Evolutionary conservation across 2,329 filamentous ascomycete species (phyloP), one percentile per base, ranked within the genome.

Genomic region (Trichophyton equinum): DNA sequence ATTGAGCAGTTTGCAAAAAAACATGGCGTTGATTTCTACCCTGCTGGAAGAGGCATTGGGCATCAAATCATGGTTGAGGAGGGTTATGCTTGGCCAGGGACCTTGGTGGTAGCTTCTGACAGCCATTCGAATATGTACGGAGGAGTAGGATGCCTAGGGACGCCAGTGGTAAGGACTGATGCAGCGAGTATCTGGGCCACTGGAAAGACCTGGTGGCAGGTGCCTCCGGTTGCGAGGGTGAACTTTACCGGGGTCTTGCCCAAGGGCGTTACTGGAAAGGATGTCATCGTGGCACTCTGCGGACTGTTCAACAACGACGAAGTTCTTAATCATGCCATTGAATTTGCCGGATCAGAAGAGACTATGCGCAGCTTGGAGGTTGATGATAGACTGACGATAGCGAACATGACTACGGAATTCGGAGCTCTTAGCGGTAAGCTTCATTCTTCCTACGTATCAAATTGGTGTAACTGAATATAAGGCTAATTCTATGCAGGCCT

Each of bases 211-310:
- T 96, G 91, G 91, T 95, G 85, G 84, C 88, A 95, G 75, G 82
- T 94, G 25, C 92, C 92, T 0, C 89, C 90, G 0, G 82, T 95
- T 30, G 89, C 88, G 0, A 86, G 87, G 74, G 82, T 96, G 25
- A 91, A 82, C 0, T 79, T 97, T 9, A 88, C 81, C 0, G 91
- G 91, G 5, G 74, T 82, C 0, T 76, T 96, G 5, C 91, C 89
- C 0, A 76, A 78, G 0, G 91, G 91, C 9, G 91, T 96, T 0
- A 90, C 87, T 0, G 92, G 91, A 33, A 97, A 99, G 74, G 94
- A 97, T 72, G 88, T 96, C 11, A 97, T 97, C 65, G 82, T 96
- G 27, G 89, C 90, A 0, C 80, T 97, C 0, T 95, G 89, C 67
- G 89, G 88, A 0, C 75, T 96, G 0, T 95, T 97, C 77, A 88